Evolutionary conservation across 2,329 filamentous ascomycete species (phyloP).

Genomic region (Aspergillus thermomutatus): DNA sequence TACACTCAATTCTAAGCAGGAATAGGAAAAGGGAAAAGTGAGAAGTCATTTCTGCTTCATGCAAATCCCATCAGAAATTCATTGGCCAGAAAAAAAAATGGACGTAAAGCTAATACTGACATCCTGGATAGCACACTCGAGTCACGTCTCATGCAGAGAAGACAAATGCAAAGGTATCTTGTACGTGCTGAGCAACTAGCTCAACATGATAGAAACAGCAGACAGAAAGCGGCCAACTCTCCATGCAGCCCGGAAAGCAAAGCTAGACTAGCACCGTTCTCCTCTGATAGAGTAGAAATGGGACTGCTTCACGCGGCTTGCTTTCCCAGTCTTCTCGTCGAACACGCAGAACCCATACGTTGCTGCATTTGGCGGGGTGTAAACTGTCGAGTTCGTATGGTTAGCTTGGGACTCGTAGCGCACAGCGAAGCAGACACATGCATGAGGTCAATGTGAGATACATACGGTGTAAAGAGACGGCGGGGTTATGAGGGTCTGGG

Average conservation of each 20-base stretch:
- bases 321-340: slow-evolving; percentile 70
- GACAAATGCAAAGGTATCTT: background rate
- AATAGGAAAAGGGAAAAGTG: background rate
- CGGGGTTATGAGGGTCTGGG: slow-evolving; percentile 65
- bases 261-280: slow-evolving; percentile 23
- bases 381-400: slow-evolving; percentile 49
- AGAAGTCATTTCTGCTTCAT: background rate
- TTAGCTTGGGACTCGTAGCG: background rate
- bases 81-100: background rate
- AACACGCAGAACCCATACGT: slow-evolving; percentile 79
- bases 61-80: background rate
- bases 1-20: background rate
- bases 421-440: background rate
- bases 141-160: background rate
- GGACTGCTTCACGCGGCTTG: slow-evolving; percentile 66
- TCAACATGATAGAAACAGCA: background rate
- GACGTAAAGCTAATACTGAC: background rate
- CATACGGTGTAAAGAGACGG: slow-evolving; percentile 76
- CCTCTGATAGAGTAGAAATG: slow-evolving; percentile 66
- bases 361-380: slow-evolving; percentile 86
- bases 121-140: background rate
- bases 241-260: background rate
- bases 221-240: background rate
- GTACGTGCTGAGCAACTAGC: background rate
- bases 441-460: slow-evolving; percentile 7